Evolutionary conservation across 305 asterid genomes (phyloP), one percentile per base, ranked within the genome.

Genomic region (Fraxinus paxiana): DNA sequence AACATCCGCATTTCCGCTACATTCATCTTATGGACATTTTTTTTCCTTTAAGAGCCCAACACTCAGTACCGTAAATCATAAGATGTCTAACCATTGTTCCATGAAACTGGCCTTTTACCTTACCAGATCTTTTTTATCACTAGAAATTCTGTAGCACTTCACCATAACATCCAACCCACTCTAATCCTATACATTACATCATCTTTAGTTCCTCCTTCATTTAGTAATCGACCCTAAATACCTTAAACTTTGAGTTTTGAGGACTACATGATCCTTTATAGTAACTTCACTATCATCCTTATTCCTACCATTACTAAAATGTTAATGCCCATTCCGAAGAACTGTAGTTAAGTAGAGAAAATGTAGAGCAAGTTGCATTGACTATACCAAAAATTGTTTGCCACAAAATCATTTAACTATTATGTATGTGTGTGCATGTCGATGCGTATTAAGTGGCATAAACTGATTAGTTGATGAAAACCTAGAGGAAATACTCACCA

Each of bases 401-500:
- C 18, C 30, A 59, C 69, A 59, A 59, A 59, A 59, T 17, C 34
- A 12, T 28, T 67, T 26, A 65, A 65, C 70, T 61, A 26, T 65
- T 13, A 28, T 9, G 6, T 5, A 69, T 15, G 75, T 31, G 43
- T 15, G 20, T 2, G 22, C 22, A 8, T 67, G 20, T 67, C 3
- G 4, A 69, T 30, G 37, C 10, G 34, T 4, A 30, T 15, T 28
- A 69, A 13, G 43, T 12, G 43, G 28, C 67, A 6, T 48, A 75
- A 43, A 43, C 38, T n/a, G n/a, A 43, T 26, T 4, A 7, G 15
- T 1, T 15, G 79, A 76, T 24, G 79, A 20, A n/a, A 31, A 69
- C 63, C 34, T 65, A 30, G 73, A 20, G 70, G 17, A 74, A 72
- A 67, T 48, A 77, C 90, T 77, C 74, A 89, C 92, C 91, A 89